Percentiles rank a stretch among this genome's conserved stretches.
These are phyloP conservation scores for Paramecium biaurelia DNA, from an alignment of 73 alveolate genomes.

Conservation along the genomic window DNA sequence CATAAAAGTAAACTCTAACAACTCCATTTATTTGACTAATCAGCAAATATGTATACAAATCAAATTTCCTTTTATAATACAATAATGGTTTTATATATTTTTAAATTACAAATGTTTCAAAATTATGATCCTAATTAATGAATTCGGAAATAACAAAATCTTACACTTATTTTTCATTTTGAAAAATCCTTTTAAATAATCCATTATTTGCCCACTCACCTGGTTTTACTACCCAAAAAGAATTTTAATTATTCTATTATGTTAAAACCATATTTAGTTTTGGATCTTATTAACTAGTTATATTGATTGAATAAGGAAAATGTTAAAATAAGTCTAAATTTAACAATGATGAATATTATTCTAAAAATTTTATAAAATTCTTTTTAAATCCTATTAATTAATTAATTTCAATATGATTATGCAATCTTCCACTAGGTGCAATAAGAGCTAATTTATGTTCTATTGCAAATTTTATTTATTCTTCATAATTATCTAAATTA, in stretches of 20 bases:
- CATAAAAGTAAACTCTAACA: constrained; percentile 51
- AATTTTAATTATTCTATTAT: background rate
- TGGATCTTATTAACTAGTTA: background rate
- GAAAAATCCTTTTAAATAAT: background rate
- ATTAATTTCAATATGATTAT: constrained; percentile 5
- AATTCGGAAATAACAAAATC: background rate
- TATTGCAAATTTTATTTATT: constrained; percentile 19
- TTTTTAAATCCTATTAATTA: background rate
- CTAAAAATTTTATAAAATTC: background rate
- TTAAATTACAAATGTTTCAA: background rate
- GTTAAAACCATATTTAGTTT: background rate
- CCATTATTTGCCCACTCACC: background rate
- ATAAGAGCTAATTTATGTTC: background rate
- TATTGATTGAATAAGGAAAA: background rate
- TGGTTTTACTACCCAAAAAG: background rate
- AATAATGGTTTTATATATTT: constrained; percentile 17
- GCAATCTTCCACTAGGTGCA: background rate
- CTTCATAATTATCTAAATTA: background rate
- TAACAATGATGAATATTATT: background rate
- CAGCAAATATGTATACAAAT: constrained; percentile 48
- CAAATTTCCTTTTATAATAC: constrained; percentile 61
- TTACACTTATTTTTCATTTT: background rate
- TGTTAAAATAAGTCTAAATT: background rate
- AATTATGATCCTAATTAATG: background rate
- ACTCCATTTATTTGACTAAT: constrained; percentile 45